Evolutionary conservation across 805 yeast genomes (phyloP), one percentile per base, ranked within the genome.

Genomic region (Alloascoidea hylecoeti): DNA sequence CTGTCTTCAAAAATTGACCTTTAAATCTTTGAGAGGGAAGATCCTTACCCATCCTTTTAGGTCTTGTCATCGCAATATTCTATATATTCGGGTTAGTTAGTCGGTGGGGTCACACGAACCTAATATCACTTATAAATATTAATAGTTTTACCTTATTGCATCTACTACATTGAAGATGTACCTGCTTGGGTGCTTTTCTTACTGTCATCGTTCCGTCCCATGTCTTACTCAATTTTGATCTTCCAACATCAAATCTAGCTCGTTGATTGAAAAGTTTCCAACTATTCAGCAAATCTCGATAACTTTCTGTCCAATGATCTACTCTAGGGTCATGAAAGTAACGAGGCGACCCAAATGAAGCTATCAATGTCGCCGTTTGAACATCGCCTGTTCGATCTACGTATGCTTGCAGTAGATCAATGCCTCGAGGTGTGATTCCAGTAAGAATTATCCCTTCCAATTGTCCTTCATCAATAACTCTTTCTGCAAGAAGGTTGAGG

Each of bases 331-430:
- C 95, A 5, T 58, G 58, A 54, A 88, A 84, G 54, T 80, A 88
- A 42, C 86, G 64, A 0, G 97, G 96, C 37, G 78, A 78, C 0
- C 86, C 95, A 58, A 71, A 83, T 3, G 88, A 66, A 0, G 84
- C 70, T 3, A 89, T 75, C 38, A 88, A 57, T 0, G 95, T 78
- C 0, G 95, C 96, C 0, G 94, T 86, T 54, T 89, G 98, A 2
- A 86, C 80, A 54, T 89, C 98, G 38, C 84, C 72, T 0, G 94
- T 83, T 48, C 88, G 67, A 55, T 86, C 89, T 23, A 88, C 92
- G 56, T 81, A 89, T 0, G 84, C 72, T 57, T 88, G 96, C 33
- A 89, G 56, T 35, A 89, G 62, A 50, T 82, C 82, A 19, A 84
- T 72, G 0, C 94, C 94, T 38, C 72, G 63, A 1, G 89, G 86